phyloP scores from a whole-genome alignment of 2,329 filamentous ascomycete species.

The Myriosclerotinia duriaeana region DNA sequence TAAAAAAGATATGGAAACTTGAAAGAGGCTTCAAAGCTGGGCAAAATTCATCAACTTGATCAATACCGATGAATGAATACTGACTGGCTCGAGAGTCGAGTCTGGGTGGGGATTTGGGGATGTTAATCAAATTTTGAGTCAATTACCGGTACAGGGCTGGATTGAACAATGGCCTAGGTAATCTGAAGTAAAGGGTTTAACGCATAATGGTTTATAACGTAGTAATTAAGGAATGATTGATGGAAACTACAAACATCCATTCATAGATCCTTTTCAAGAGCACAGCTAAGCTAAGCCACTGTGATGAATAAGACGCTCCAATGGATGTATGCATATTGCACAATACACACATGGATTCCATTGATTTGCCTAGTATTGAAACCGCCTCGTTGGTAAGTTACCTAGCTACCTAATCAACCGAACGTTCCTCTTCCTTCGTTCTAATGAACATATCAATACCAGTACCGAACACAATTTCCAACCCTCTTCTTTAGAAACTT shows the following conservation, averaged over 20 bases:
- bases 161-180: not conserved
- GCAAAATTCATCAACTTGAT: no score
- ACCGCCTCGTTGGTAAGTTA: no score
- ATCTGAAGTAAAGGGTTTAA: not conserved
- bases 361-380: no score
- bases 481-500: no score
- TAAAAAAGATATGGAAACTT: not conserved
- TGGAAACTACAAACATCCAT: not conserved
- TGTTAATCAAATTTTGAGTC: not conserved
- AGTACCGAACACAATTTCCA: no score
- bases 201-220: not conserved
- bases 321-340: not conserved
- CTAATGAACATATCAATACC: not conserved
- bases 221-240: not conserved
- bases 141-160: not conserved
- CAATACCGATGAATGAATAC: not conserved
- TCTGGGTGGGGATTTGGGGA: not conserved
- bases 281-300: slow-evolving; percentile 10
- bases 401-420: no score
- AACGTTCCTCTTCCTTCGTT: not conserved
- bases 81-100: no score
- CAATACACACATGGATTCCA: no score
- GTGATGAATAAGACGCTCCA: not conserved
- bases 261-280: no score
- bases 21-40: not conserved